These are phyloP conservation scores for Gleditsia sinensis DNA, from an alignment of 306 rosid species.

Conservation along the genomic window DNA sequence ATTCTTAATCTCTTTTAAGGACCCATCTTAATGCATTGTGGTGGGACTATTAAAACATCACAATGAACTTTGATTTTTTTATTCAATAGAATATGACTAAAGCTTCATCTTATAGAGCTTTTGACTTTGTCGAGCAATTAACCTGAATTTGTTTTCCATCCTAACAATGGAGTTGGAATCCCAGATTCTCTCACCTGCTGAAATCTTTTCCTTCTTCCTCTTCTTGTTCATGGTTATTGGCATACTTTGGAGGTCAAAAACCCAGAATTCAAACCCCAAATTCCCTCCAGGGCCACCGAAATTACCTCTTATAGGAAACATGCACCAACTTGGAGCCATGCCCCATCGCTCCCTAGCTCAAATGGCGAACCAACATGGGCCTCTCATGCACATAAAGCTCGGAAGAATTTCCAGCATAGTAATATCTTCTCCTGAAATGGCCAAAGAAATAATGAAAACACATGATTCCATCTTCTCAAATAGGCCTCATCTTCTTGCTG, in stretches of 20 bases:
- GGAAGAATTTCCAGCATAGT: conserved; percentile 27
- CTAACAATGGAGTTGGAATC: conserved; percentile 3
- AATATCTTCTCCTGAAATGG: conserved; percentile 29
- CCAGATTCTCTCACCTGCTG: background rate
- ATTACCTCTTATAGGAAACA: conserved; percentile 31
- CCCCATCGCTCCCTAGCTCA: conserved; percentile 15
- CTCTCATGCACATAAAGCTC: conserved; percentile 26
- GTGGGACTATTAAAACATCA: too few relatives aligned
- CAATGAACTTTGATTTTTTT: too few relatives aligned
- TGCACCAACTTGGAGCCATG: conserved; percentile 23
- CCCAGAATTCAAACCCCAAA: background rate
- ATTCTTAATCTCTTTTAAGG: too few relatives aligned
- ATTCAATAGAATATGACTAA: too few relatives aligned
- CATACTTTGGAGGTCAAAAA: background rate
- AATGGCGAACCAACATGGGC: conserved; percentile 37
- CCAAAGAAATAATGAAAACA: conserved; percentile 32
- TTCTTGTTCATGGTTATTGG: conserved; percentile 3
- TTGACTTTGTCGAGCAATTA: too few relatives aligned
- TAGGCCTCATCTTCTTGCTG: conserved; percentile 14
- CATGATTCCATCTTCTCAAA: conserved; percentile 23
- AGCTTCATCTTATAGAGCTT: too few relatives aligned
- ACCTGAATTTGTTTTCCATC: background rate
- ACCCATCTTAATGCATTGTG: too few relatives aligned
- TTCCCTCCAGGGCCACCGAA: conserved; percentile 33
- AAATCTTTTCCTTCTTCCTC: conserved; percentile 15